phyloP scores from a whole-genome alignment of 352 stramenopile genomes.

The Phytopythium montanum region DNA sequence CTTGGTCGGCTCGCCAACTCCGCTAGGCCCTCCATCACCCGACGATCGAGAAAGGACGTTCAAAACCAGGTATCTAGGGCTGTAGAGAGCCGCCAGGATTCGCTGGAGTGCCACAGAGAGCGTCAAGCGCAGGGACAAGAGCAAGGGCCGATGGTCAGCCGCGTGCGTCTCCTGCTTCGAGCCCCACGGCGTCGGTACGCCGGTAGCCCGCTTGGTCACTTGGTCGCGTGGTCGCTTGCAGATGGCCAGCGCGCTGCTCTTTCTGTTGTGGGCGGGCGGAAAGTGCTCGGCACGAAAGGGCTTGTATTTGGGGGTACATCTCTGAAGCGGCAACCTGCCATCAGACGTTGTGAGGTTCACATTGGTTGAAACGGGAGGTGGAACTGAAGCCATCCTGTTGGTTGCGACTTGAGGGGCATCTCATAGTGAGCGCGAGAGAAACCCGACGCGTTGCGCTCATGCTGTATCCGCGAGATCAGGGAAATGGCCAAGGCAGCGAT shows the following conservation, averaged over 20 bases:
- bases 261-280: slow-evolving; percentile 6
- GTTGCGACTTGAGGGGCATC: neutral
- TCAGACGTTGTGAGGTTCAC: neutral
- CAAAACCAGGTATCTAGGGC: neutral
- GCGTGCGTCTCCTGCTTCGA: neutral
- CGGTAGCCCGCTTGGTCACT: too few relatives aligned
- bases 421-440: too few relatives aligned
- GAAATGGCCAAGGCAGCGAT: too few relatives aligned
- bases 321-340: neutral
- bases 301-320: neutral
- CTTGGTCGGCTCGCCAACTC: slow-evolving; percentile 20
- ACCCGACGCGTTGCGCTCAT: too few relatives aligned
- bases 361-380: too few relatives aligned
- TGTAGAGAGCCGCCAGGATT: neutral
- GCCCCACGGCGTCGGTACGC: too few relatives aligned
- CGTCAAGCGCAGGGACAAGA: neutral
- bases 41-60: neutral
- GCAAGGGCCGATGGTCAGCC: neutral
- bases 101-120: neutral
- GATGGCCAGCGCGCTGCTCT: slow-evolving; percentile 1
- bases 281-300: neutral
- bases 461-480: too few relatives aligned
- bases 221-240: neutral
- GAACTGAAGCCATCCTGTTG: neutral
- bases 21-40: slow-evolving; percentile 4